Base-by-base conservation (phyloP, 2,329 filamentous ascomycete species). In the Boeremia lycopersici region DNA sequence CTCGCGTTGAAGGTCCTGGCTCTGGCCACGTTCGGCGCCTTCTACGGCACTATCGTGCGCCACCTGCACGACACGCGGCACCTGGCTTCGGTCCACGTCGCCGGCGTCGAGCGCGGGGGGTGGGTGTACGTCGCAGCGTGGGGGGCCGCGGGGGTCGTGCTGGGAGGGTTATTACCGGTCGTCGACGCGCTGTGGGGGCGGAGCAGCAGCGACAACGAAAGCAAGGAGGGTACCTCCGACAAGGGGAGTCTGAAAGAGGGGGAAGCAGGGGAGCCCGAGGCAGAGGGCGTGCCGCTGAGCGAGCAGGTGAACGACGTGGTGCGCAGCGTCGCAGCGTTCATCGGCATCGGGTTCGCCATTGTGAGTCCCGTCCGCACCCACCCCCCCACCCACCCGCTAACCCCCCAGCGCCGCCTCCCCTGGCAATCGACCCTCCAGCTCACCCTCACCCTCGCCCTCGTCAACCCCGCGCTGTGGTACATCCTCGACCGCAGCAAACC, bases 341-440 rank as follows among this genome's bases (percentile, higher is more conserved):
- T 90, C 7, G 88, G 88, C 15, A 87, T 91, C 73, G 87, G 87
- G 4, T 90, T 89, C 76, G 88, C 88, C 28, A 96, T 99, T 80
- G 91, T 96, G 79, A 80, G 89, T 82, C 17, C 5, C 19, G 45
- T 13, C 23, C 17, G 17, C 19, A 12, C 36, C 2, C 23, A 13
- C 12, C 25, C 15, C n/a, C 15, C 17, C 34, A 8, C 34, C n/a
- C 4, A 5, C n/a, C 17, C 1, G 2, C 39, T 41, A 29, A 41
- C 39, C 10, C n/a, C 15, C 39, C 65, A 96, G 91, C 88, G 95
- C 61, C 91, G 90, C 74, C 84, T 97, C 9, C 90, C 91, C 1
- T 99, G 95, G 95, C 85, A 93, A 66, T 97, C 93, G 8, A 95
- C 92, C 1, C 85, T 96, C n/a, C 95, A 99, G 76, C 87, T 96